These are phyloP conservation scores for Iberis amara DNA, from an alignment of 441 rosid genomes.

Conservation along the genomic window DNA sequence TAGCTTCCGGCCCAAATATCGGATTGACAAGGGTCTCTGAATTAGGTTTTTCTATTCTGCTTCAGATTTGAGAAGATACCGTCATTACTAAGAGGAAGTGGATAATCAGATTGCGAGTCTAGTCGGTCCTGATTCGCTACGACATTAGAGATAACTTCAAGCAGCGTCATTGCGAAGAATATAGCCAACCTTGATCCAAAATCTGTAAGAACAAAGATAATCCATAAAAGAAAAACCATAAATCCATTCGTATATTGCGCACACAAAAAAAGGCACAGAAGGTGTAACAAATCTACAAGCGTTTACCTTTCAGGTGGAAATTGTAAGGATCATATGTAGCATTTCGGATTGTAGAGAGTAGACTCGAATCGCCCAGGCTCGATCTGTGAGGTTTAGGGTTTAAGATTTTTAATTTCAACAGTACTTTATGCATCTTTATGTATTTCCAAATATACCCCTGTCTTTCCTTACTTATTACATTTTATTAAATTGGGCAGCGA, in stretches of 20 bases:
- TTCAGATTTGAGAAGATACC: slow-evolving; percentile 48
- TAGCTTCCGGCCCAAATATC: slow-evolving; percentile 47
- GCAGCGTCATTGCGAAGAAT: slow-evolving; percentile 55
- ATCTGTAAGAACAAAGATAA: slow-evolving; percentile 21
- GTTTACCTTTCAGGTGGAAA: slow-evolving; percentile 13
- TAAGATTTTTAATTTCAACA: no score
- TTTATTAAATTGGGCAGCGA: no score
- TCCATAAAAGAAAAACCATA: slow-evolving; percentile 12
- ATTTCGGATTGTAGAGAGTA: not conserved
- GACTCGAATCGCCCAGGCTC: slow-evolving; percentile 12
- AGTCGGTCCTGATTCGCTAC: slow-evolving; percentile 30
- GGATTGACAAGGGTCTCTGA: slow-evolving; percentile 48
- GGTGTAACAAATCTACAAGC: not conserved
- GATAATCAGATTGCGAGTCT: slow-evolving; percentile 43
- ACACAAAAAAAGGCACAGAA: not conserved
- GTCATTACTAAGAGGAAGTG: slow-evolving; percentile 53
- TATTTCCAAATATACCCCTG: slow-evolving; percentile 21
- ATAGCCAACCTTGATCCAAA: slow-evolving; percentile 11
- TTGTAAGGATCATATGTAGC: not conserved
- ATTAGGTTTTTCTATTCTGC: slow-evolving; percentile 48
- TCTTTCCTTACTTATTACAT: slow-evolving; percentile 3
- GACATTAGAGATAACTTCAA: slow-evolving; percentile 67
- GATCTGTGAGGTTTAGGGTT: not conserved
- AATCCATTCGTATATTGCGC: not conserved
- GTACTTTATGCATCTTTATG: no score